These are phyloP conservation scores for Acacia confusa DNA, from an alignment of 306 rosid genomes.

Conservation along the genomic window DNA sequence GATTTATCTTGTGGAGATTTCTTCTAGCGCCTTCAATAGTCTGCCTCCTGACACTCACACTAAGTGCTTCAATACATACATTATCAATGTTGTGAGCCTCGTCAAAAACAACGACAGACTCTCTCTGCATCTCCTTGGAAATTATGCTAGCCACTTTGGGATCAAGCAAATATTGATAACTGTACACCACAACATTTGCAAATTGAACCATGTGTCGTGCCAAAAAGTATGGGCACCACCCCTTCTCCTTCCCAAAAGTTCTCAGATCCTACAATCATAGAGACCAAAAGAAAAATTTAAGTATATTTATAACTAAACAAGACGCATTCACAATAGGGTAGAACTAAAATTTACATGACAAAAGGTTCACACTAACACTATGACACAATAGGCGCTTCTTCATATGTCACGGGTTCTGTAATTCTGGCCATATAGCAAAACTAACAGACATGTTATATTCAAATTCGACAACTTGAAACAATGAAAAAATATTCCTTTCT, in stretches of 20 bases:
- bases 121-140: slow-evolving; percentile 96
- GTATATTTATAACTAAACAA: neutral
- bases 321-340: neutral
- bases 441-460: neutral
- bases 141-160: slow-evolving; percentile 90
- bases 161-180: slow-evolving; percentile 95
- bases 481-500: neutral
- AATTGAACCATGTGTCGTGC: slow-evolving; percentile 95
- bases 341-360: neutral
- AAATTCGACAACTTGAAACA: neutral
- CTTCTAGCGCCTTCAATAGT: slow-evolving; percentile 94
- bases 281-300: neutral
- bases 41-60: slow-evolving; percentile 97
- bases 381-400: neutral
- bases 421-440: neutral
- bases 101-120: slow-evolving; percentile 92
- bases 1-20: slow-evolving; percentile 79
- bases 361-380: neutral
- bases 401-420: neutral
- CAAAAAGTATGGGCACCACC: slow-evolving; percentile 95
- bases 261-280: slow-evolving; percentile 65
- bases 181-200: slow-evolving; percentile 90
- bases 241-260: slow-evolving; percentile 72
- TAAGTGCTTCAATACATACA: slow-evolving; percentile 95
- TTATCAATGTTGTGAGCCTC: slow-evolving; percentile 96